Base-by-base conservation (phyloP, 768 basidiomycete genomes). In the Tulasnella sp. region DNA sequence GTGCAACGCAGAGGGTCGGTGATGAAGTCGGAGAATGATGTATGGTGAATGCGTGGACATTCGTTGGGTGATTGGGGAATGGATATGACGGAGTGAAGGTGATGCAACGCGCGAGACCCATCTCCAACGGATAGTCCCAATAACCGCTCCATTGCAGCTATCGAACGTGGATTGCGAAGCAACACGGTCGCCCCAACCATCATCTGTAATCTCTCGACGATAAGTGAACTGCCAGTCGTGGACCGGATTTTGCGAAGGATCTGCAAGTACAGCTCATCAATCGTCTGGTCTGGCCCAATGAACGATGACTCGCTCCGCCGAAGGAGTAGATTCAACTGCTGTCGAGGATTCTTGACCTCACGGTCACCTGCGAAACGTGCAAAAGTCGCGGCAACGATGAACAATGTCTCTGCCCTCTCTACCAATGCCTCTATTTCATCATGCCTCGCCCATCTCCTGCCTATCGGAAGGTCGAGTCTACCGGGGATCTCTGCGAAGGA, bases 21-120 rank as follows among this genome's bases (percentile, higher is more conserved):
- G 27, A 61, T 1, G 41, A 61, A 61, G 60, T 60, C 58, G 23
- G 32, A 58, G 34, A 61, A 61, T 4, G 60, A 61, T 17, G 38
- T 34, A 38, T 61, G 60, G n/a, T 23, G 29, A 15, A 61, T 44
- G 9, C 56, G 60, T 61, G 44, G 23, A 13, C 26, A 43, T 4
- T 24, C 55, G 15, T 30, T 32, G 3, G 13, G 15, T 30, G 51
- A 38, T 53, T 53, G 27, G 1, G 55, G 34, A 3, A 47, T 24
- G 1, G 47, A 19, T 19, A 56, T 56, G 19, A 56, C 55, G 41
- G 55, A 56, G 26, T 48, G 55, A 13, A 56, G 43, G 26, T 23
- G 43, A 7, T 26, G 10, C 26, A 44, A 23, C 13, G 55, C 23
- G 11, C 41, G 24, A 21, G 4, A 13, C 1, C 11, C 19, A 32